Evolutionary conservation across 2,329 filamentous ascomycete genomes (phyloP).

Genomic region (Ophiostoma sp.): DNA sequence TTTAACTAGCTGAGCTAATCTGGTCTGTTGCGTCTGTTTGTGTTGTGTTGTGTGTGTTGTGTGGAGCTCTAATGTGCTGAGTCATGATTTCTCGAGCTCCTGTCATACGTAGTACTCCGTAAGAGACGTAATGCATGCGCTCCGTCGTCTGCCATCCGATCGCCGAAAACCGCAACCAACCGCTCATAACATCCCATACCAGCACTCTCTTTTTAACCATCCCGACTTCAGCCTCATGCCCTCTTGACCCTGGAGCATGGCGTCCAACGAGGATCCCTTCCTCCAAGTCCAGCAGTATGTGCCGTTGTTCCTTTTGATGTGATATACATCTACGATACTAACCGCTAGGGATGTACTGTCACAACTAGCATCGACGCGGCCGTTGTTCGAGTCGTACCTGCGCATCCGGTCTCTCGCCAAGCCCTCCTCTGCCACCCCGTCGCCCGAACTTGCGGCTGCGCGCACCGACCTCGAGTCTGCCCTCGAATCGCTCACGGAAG

Average conservation of each 20-base stretch:
- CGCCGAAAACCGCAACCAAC: too few relatives aligned
- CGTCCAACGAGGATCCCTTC: conserved; percentile 65
- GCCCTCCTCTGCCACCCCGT: conserved; percentile 57
- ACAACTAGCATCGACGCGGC: conserved; percentile 72
- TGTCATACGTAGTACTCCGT: background rate
- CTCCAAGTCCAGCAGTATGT: conserved; percentile 65
- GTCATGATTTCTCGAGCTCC: background rate
- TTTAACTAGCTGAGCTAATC: background rate
- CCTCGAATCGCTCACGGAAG: conserved; percentile 66
- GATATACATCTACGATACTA: background rate
- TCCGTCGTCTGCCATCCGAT: background rate
- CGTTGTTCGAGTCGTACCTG: conserved; percentile 89
- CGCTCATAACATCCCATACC: background rate
- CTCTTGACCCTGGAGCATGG: conserved; percentile 45
- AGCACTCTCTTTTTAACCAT: background rate
- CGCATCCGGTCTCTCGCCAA: conserved; percentile 75
- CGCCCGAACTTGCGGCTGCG: conserved; percentile 79
- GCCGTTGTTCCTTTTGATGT: background rate
- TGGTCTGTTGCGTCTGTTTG: background rate
- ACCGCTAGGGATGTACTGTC: conserved; percentile 71
- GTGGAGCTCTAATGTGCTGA: background rate
- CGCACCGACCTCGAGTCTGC: conserved; percentile 61
- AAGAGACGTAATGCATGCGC: background rate
- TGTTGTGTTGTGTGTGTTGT: conserved; percentile 1
- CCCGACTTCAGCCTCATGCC: background rate